A percentile compares a stretch with the other conserved stretches of the same genome.
These are phyloP conservation scores for Colletotrichum higginsianum DNA, from an alignment of 2,329 filamentous ascomycete species.

Conservation along the genomic window DNA sequence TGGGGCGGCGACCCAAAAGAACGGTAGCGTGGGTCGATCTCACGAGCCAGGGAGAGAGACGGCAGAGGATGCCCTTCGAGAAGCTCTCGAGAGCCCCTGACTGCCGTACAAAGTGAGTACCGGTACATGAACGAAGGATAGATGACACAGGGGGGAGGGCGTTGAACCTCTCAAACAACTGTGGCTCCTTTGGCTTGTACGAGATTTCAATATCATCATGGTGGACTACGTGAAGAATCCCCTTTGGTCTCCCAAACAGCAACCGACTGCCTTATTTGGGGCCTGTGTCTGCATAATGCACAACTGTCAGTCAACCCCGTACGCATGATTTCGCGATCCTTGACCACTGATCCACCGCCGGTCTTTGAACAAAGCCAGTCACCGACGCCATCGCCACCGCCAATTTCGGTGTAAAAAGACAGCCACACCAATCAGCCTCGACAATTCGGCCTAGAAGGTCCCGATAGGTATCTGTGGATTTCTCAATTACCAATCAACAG, in stretches of 20 bases:
- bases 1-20: slow-evolving; percentile 19
- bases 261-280: neutral
- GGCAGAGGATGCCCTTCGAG: neutral
- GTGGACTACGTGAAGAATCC: neutral
- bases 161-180: neutral
- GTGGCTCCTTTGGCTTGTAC: too few species aligned
- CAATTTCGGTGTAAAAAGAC: slow-evolving; percentile 12
- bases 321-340: neutral
- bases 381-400: neutral
- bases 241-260: neutral
- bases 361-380: neutral
- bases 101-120: neutral
- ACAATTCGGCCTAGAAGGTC: neutral
- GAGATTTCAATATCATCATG: neutral
- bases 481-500: slow-evolving; percentile 1
- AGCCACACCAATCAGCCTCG: neutral
- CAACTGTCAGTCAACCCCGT: neutral
- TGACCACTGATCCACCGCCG: neutral
- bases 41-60: neutral
- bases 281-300: too few species aligned
- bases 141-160: neutral
- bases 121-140: too few species aligned
- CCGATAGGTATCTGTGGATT: neutral
- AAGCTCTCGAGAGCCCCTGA: neutral
- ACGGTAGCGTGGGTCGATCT: slow-evolving; percentile 31